Base-by-base conservation (phyloP, 2,329 filamentous ascomycete genomes). In the Zymoseptoria crescenta region DNA sequence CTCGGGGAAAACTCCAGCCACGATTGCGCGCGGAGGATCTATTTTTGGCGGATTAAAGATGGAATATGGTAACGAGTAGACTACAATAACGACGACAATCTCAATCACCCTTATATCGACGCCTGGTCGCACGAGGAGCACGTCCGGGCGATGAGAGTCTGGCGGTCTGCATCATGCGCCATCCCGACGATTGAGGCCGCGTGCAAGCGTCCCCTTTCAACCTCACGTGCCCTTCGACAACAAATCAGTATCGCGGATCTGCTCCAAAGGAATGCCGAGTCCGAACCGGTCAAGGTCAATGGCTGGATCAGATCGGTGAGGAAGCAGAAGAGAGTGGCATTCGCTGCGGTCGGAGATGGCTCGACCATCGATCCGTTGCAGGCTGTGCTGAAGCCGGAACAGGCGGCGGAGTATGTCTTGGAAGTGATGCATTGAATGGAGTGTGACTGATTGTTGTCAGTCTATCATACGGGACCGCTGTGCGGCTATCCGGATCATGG, bases 331-430 rank as follows among this genome's bases (percentile, higher is more conserved):
- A 82, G 82, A 21, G 80, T 88, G 60, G 86, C 88, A 4, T 97
- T 99, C 76, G 87, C 92, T 56, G 84, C 91, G 60, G 80, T 97
- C 56, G 87, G 87, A 9, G 94, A 99, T 78, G 94, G 94, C 51
- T 95, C 91, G 10, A 91, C 88, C 49, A 79, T 89, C 65, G 80
- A 86, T 62, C 80, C 89, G 28, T 74, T 97, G 57, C 94, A 99
- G 76, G 90, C 87, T 52, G 85, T 96, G 52, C 77, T 96, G 66
- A 84, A 84, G 57, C 87, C 88, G 64, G 79, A 82, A 52, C 80
- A 91, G 70, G 86, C 87, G 65, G 80, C 86, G 74, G 83, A 86
- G 90, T 95, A 81, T 72, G 86, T 79, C 30, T 9, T 20, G 21
- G 20, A 20, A 55, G 45, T 24, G 16, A 13, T 28, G n/a, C 28